Evolutionary conservation across 1,139 yeast species (phyloP), one percentile per base, ranked within the genome.

Genomic region (Geotrichum australiense): DNA sequence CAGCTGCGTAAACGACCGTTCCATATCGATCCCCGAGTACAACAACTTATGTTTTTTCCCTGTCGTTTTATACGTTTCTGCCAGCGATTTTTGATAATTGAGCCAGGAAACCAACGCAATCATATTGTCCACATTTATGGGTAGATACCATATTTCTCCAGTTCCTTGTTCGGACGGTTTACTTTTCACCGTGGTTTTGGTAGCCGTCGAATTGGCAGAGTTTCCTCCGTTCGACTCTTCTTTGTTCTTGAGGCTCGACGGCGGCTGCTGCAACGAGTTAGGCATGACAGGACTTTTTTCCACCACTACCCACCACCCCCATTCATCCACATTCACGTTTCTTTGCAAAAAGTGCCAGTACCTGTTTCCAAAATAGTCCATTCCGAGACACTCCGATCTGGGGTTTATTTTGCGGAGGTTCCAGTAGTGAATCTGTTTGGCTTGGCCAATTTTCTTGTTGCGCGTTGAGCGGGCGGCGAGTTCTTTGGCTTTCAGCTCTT

Each of bases 321-420:
- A 37, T 3, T 51, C 47, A 2, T 48, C 35, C 25, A 48, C 43
- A 11, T 55, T 55, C 22, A 54, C 49, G 7, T 58, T 47, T 44
- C 61, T 57, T 39, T 59, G 64, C 47, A 62, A 66, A 40, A 64
- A 55, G 3, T 55, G 51, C 69, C 69, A 64, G 48, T 63, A 64
- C 20, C 48, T 48, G 46, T 64, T 64, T 7, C 66, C 66, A 24
- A 50, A 47, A 6, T 50, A 47, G 49, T 64, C 69, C 4, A 34
- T 39, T 16, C 67, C 66, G 15, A 64, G 41, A 3, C 66, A 58
- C 20, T 51, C 40, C 3, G 65, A 64, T 25, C 68, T 56, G 35
- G 52, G 50, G 38, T 52, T 58, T 48, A 52, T 51, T 42, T 56
- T 57, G 35, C 57, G 51, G 30, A 47, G 41, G 35, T 55, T 52